Evolutionary conservation across 768 basidiomycete genomes (phyloP), one percentile per base, ranked within the genome.

Genomic region (Pleurotus ostreatus): DNA sequence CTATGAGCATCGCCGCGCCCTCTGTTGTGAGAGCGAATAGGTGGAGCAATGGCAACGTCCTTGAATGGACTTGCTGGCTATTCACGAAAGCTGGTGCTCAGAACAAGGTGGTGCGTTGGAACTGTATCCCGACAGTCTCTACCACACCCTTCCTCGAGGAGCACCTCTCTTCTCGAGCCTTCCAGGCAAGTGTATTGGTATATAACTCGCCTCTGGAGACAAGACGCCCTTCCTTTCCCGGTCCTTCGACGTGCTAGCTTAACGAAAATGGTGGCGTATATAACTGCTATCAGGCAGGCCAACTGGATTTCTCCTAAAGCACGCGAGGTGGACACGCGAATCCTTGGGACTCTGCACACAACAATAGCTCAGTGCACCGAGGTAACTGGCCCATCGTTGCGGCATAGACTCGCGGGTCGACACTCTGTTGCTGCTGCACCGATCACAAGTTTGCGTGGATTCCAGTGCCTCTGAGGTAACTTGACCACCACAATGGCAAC

Each of bases 301-400:
- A 94, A 92, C 65, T 78, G 80, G 54, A 93, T 98, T 62, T 92
- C 90, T 62, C 92, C 90, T 0, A 78, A 86, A 2, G 96, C 96
- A 4, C 96, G 98, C 61, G 92, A 94, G 70, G 81, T 84, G 5
- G 84, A 98, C 49, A 98, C 98, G 96, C 79, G 91, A 6, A 86
- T 96, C 7, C 79, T 97, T 12, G 94, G 94, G 2, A n/a, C 5
- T 37, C 55, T 37, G 46, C 40, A 30, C 30, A 48, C 55, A 7
- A 25, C 18, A 22, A 8, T 49, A 95, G 94, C 15, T 78, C 94
- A 1, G 79, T 85, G 9, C 89, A 89, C 51, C 93, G 95, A 71
- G 92, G 94, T 0, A 98, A 98, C 70, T 78, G 91, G 5, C 94
- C 96, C 1, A 97, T 97, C 53, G 90, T 94, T 2, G 96, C 96